Evolutionary conservation across 2,329 filamentous ascomycete genomes (phyloP), one percentile per base, ranked within the genome.

Genomic region (Dactylonectria macrodidyma): DNA sequence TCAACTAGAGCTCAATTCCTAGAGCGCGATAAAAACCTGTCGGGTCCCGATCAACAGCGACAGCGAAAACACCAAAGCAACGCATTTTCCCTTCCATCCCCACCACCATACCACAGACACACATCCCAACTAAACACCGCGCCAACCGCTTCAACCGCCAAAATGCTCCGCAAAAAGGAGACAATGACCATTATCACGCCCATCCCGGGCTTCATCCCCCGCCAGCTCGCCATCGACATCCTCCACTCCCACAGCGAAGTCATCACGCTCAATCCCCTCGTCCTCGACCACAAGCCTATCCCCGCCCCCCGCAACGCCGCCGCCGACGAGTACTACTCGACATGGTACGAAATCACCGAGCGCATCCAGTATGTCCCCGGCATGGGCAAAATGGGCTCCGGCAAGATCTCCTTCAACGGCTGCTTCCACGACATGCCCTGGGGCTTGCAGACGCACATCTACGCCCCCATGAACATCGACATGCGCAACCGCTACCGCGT

Each of bases 351-450:
- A 79, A 92, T 93, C 76, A 87, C 83, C 65, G 87, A 93, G 84
- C 87, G 90, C 74, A 90, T 93, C 67, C 90, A 92, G 77, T 89
- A 90, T 73, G 81, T 92, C 6, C 91, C 91, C 0, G 91, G 91
- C 38, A 81, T 92, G 62, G 91, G 91, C 71, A 89, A 84, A 80
- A 84, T 91, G 67, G 90, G 90, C 26, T 88, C 89, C 3, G 87
- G 89, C 76, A 88, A 89, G 76, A 91, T 93, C 79, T 86, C 84
- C 54, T 93, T 93, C 82, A 91, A 89, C 67, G 91, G 89, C 67
- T 92, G 90, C 76, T 93, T 93, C 78, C 91, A 93, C 76, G 87
- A 93, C 78, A 89, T 92, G 84, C 89, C 91, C 3, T 92, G 90
- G 88, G 91, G 91, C 3, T 81, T 93, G 66, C 91, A 93, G 81